A percentile compares a stretch with the other conserved stretches of the same genome.
These are phyloP conservation scores for Monosporascus cannonballus DNA, from an alignment of 2,329 filamentous ascomycete genomes.

Conservation along the genomic window DNA sequence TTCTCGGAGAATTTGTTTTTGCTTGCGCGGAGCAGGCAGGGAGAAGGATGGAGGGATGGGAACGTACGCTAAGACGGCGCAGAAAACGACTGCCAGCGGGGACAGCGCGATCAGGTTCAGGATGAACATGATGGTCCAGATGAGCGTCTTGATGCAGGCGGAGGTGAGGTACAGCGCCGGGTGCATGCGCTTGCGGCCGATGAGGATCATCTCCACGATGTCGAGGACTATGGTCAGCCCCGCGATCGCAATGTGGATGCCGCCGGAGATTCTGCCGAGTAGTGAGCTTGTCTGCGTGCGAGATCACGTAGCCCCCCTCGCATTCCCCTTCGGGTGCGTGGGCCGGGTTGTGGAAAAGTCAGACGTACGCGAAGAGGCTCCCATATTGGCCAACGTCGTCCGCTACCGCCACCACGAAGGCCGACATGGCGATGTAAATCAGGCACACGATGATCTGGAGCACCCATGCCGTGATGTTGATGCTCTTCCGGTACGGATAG, in stretches of 20 bases:
- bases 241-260: constrained; percentile 15
- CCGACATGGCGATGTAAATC: constrained; percentile 12
- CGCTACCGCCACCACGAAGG: constrained; percentile 7
- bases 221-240: constrained; percentile 15
- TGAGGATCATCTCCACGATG: constrained; percentile 19
- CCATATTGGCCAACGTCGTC: neutral
- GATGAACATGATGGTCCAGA: constrained; percentile 16
- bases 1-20: neutral
- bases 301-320: neutral
- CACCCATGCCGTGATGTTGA: constrained; percentile 20
- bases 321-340: neutral
- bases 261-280: constrained; percentile 9
- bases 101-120: constrained; percentile 8
- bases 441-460: constrained; percentile 18
- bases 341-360: neutral
- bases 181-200: constrained; percentile 14
- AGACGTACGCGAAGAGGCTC: constrained; percentile 9
- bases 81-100: constrained; percentile 9
- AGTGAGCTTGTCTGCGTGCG: neutral
- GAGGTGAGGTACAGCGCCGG: constrained; percentile 16
- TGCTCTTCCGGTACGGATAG: constrained; percentile 17
- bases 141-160: constrained; percentile 15
- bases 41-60: neutral
- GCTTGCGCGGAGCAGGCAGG: constrained; percentile 1
- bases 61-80: constrained; percentile 11